These are phyloP conservation scores for Claviceps sp. DNA, from an alignment of 2,329 filamentous ascomycete genomes.

Conservation along the genomic window DNA sequence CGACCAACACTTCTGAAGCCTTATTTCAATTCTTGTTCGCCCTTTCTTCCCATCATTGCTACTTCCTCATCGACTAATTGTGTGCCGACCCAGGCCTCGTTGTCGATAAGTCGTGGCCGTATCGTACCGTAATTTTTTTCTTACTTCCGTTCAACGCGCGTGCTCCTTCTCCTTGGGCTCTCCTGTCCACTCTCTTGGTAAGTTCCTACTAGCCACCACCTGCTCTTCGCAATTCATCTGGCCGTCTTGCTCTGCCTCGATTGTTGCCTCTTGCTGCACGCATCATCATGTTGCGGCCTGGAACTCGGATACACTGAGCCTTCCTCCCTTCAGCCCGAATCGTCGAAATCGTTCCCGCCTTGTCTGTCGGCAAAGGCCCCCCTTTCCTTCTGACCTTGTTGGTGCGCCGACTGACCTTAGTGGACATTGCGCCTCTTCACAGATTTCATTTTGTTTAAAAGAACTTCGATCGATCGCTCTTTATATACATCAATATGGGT, in stretches of 20 bases:
- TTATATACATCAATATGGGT: conserved; percentile 29
- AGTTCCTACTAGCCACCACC: conserved; percentile 3
- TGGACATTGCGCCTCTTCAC: conserved; percentile 1
- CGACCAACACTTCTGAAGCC: conserved; percentile 5
- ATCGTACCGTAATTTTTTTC: conserved; percentile 15
- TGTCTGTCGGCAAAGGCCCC: conserved; percentile 9
- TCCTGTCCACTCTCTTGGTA: conserved; percentile 11
- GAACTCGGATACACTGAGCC: not conserved
- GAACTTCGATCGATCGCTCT: conserved; percentile 20
- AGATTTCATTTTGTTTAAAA: conserved; percentile 10
- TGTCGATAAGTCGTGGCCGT: conserved; percentile 10
- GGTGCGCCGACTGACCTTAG: conserved; percentile 11
- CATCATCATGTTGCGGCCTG: not conserved
- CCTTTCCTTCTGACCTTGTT: conserved; percentile 6
- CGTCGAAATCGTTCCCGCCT: not conserved
- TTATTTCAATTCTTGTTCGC: conserved; percentile 11
- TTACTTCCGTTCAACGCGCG: conserved; percentile 20
- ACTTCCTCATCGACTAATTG: conserved; percentile 18
- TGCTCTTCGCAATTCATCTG: not conserved
- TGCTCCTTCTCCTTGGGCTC: conserved; percentile 11
- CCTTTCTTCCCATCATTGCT: conserved; percentile 21
- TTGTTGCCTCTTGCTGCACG: not conserved
- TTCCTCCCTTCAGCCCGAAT: not conserved
- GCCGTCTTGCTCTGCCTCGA: not conserved
- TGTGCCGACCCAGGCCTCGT: conserved; percentile 6